Percentiles rank a stretch among this genome's conserved stretches.
phyloP scores from a whole-genome alignment of 805 yeast genomes.

The Candida hungchunana region DNA sequence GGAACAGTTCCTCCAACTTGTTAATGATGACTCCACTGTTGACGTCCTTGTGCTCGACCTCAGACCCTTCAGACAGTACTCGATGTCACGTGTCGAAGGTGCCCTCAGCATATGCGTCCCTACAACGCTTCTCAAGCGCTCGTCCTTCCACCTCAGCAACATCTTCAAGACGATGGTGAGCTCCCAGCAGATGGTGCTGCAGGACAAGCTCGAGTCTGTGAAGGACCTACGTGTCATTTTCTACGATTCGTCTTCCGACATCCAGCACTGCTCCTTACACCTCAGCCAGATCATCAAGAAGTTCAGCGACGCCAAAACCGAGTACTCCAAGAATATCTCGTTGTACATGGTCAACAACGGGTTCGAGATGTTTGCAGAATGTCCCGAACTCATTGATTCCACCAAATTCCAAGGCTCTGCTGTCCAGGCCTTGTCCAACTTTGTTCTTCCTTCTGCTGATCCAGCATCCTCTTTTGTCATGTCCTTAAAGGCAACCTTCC shows the following conservation, averaged over 20 bases:
- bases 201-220: constrained; percentile 11
- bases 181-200: constrained; percentile 17
- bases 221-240: constrained; percentile 18
- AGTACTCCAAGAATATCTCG: constrained; percentile 13
- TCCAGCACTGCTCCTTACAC: constrained; percentile 23
- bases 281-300: constrained; percentile 25
- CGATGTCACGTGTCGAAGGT: constrained; percentile 50
- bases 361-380: constrained; percentile 14
- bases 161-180: constrained; percentile 27
- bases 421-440: constrained; percentile 16
- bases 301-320: constrained; percentile 16
- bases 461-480: constrained; percentile 21
- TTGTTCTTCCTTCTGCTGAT: constrained; percentile 24
- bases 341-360: constrained; percentile 23
- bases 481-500: constrained; percentile 19
- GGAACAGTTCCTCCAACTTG: constrained; percentile 8
- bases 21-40: not conserved
- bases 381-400: constrained; percentile 10
- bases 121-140: constrained; percentile 74
- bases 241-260: constrained; percentile 23
- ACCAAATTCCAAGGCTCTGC: constrained; percentile 13
- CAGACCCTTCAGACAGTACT: constrained; percentile 75
- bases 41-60: constrained; percentile 44
- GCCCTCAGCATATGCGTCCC: constrained; percentile 83
- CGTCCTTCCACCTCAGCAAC: constrained; percentile 24